A percentile compares a stretch with the other conserved stretches of the same genome.
Evolutionary conservation across 495 filamentous ascomycete genomes (phyloP).

Genomic region (Cryomyces minteri): DNA sequence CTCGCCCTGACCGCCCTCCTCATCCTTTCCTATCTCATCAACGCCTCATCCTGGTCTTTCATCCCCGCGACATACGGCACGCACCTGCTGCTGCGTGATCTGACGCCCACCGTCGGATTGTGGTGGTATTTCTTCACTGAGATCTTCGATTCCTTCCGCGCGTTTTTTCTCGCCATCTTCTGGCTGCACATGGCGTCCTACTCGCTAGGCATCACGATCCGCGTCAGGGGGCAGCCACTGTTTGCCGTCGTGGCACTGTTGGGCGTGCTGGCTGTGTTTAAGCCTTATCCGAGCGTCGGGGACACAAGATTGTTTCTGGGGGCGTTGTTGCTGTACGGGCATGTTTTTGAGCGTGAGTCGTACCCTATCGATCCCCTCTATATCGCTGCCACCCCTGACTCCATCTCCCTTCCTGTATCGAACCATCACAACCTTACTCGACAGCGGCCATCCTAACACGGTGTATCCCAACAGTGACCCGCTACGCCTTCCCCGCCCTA

Average conservation of each 20-base stretch:
- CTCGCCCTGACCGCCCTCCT: slow-evolving; percentile 34
- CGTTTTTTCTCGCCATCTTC: slow-evolving; percentile 94
- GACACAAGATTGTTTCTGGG: slow-evolving; percentile 73
- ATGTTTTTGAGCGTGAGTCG: slow-evolving; percentile 71
- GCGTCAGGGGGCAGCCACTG: slow-evolving; percentile 56
- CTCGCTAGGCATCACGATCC: slow-evolving; percentile 63
- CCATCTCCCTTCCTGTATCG: too few species aligned
- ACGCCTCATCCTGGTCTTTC: slow-evolving; percentile 67
- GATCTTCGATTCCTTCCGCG: slow-evolving; percentile 96
- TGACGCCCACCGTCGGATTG: slow-evolving; percentile 85
- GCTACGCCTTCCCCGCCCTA: slow-evolving; percentile 76
- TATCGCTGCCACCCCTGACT: neutral
- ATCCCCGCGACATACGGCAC: slow-evolving; percentile 79
- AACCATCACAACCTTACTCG: neutral
- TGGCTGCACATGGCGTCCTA: slow-evolving; percentile 89
- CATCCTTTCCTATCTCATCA: slow-evolving; percentile 52
- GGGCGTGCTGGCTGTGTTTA: slow-evolving; percentile 82
- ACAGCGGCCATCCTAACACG: too few species aligned
- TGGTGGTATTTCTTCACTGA: slow-evolving; percentile 99
- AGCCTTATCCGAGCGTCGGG: slow-evolving; percentile 85
- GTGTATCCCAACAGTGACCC: slow-evolving; percentile 38
- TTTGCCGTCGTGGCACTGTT: slow-evolving; percentile 66
- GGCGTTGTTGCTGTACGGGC: slow-evolving; percentile 69
- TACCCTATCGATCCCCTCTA: slow-evolving; percentile 1
- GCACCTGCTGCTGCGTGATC: slow-evolving; percentile 74